Percentiles rank a stretch among this genome's conserved stretches.
phyloP scores from a whole-genome alignment of 2,329 filamentous ascomycete genomes.

The Penicillium sp. region DNA sequence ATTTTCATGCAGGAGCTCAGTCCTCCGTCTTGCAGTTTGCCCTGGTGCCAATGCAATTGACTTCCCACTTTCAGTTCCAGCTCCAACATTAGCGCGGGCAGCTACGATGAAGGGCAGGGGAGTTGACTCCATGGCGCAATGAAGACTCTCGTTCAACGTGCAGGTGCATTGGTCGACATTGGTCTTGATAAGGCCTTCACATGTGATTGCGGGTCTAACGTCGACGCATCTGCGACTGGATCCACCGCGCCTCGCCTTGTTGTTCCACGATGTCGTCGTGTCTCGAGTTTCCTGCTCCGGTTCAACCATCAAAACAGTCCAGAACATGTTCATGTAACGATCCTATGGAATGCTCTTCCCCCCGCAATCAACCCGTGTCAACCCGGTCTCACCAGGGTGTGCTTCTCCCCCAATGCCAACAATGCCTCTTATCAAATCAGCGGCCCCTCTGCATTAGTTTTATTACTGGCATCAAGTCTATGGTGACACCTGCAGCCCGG shows the following conservation, averaged over 20 bases:
- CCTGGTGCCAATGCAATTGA: slow-evolving; percentile 7
- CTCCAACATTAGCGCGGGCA: neutral
- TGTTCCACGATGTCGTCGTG: neutral
- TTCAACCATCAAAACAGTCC: neutral
- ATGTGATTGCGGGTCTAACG: slow-evolving; percentile 34
- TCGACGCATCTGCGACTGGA: slow-evolving; percentile 13
- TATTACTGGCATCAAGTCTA: neutral
- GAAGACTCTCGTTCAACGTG: slow-evolving; percentile 2
- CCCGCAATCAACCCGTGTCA: too few species aligned
- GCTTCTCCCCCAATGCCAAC: too few species aligned
- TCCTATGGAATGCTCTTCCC: too few species aligned
- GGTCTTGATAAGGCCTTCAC: slow-evolving; percentile 20
- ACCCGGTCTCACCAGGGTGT: neutral
- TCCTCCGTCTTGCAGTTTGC: slow-evolving; percentile 5
- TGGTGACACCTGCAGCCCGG: slow-evolving; percentile 13
- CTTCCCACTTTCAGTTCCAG: neutral
- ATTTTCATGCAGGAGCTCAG: neutral
- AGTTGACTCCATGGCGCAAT: slow-evolving; percentile 2
- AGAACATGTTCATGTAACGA: too few species aligned
- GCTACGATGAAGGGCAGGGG: neutral
- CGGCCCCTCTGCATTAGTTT: neutral
- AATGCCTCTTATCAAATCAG: too few species aligned
- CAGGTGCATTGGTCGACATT: slow-evolving; percentile 5
- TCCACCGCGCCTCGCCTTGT: slow-evolving; percentile 6
- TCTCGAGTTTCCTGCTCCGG: too few species aligned